phyloP scores from a whole-genome alignment of 306 rosid species.

The Glycine latifolia region DNA sequence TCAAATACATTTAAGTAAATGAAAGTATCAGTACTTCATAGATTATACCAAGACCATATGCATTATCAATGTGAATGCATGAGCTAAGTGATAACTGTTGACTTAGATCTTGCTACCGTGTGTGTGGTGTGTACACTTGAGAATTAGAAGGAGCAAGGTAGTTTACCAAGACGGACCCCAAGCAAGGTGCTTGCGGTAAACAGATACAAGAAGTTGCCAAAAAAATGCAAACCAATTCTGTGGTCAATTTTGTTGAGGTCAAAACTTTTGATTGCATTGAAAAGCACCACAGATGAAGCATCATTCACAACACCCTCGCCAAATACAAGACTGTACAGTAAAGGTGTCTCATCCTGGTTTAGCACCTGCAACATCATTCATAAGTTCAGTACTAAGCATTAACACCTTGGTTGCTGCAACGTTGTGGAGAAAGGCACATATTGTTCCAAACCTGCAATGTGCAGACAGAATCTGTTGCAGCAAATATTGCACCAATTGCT shows the following conservation, averaged over 20 bases:
- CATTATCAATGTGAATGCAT: slow-evolving; percentile 25
- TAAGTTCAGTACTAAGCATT: slow-evolving; percentile 39
- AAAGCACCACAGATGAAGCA: slow-evolving; percentile 98
- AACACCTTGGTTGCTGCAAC: slow-evolving; percentile 40
- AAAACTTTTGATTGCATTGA: slow-evolving; percentile 93
- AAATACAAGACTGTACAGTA: slow-evolving; percentile 95
- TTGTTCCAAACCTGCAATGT: slow-evolving; percentile 84
- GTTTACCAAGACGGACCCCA: slow-evolving; percentile 83
- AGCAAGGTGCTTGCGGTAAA: slow-evolving; percentile 81
- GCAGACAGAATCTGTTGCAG: slow-evolving; percentile 99
- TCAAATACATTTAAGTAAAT: no score
- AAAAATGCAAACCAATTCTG: slow-evolving; percentile 64
- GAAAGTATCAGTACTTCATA: background rate
- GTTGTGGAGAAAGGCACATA: slow-evolving; percentile 1
- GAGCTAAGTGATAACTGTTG: background rate
- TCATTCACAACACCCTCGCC: slow-evolving; percentile 99
- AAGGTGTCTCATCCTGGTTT: slow-evolving; percentile 97
- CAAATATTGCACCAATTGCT: slow-evolving; percentile 98
- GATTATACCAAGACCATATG: background rate
- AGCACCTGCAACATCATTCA: slow-evolving; percentile 73
- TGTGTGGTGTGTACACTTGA: background rate
- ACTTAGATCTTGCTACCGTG: no score
- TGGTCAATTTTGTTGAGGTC: slow-evolving; percentile 73
- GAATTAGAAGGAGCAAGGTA: slow-evolving; percentile 39
- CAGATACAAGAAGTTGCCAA: slow-evolving; percentile 83